These are phyloP conservation scores for Turritis glabra DNA, from an alignment of 345 rosid species.

Conservation along the genomic window DNA sequence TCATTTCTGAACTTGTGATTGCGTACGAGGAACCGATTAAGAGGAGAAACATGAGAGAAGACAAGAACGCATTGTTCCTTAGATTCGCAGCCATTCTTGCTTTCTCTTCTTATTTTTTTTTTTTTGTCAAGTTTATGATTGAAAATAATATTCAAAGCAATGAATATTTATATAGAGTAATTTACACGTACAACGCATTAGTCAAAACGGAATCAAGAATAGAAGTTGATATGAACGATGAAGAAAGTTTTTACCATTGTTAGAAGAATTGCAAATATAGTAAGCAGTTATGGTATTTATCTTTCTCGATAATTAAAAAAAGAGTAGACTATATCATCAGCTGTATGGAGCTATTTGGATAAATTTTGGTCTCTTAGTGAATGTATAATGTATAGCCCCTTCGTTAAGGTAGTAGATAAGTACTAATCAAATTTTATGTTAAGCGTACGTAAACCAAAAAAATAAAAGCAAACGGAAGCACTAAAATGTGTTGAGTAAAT, in stretches of 20 bases:
- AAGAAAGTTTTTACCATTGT: slow-evolving; percentile 1
- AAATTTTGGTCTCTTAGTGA: background rate
- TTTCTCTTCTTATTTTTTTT: slow-evolving; percentile 10
- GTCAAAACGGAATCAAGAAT: slow-evolving; percentile 31
- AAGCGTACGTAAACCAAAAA: background rate
- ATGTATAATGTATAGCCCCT: background rate
- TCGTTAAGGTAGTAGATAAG: background rate
- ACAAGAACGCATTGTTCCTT: slow-evolving; percentile 39
- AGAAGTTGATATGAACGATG: slow-evolving; percentile 30
- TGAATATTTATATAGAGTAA: slow-evolving; percentile 14
- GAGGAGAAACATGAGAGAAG: slow-evolving; percentile 34
- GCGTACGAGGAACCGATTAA: slow-evolving; percentile 36
- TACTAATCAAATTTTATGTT: background rate
- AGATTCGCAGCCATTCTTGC: slow-evolving; percentile 38
- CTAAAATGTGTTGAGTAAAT: slow-evolving; percentile 16
- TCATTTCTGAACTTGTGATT: slow-evolving; percentile 31
- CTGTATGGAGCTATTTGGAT: background rate
- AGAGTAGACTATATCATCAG: background rate
- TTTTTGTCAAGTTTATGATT: background rate
- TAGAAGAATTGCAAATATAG: slow-evolving; percentile 27
- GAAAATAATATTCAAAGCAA: background rate
- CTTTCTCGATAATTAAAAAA: background rate
- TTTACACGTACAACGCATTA: slow-evolving; percentile 23
- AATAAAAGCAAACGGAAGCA: background rate
- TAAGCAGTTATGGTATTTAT: background rate